phyloP scores from a whole-genome alignment of 805 yeast genomes.

The Hemisphaericaspora nanyangensis region DNA sequence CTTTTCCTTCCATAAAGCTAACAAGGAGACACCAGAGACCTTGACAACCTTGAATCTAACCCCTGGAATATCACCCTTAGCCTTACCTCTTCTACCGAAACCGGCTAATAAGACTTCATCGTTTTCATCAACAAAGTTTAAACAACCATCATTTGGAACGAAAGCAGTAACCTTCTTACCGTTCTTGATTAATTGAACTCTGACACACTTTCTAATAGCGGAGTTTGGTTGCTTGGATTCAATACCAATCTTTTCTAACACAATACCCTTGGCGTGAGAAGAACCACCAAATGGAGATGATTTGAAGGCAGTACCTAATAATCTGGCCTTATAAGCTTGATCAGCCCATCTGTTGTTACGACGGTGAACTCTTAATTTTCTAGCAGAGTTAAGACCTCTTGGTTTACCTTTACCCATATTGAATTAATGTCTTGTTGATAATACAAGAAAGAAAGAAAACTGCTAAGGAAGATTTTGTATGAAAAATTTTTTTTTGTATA shows the following conservation, averaged over 20 bases:
- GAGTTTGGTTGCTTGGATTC: constrained; percentile 99
- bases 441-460: constrained; percentile 1
- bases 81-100: constrained; percentile 99
- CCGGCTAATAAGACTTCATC: constrained; percentile 99
- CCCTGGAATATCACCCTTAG: constrained; percentile 99
- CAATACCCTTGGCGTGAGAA: constrained; percentile 99
- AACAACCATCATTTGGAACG: constrained; percentile 99
- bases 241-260: constrained; percentile 98
- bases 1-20: constrained; percentile 99
- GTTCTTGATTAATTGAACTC: constrained; percentile 99
- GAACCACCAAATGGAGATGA: constrained; percentile 99
- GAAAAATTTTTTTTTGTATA: background rate
- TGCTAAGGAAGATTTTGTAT: constrained; percentile 5
- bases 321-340: constrained; percentile 95
- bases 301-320: constrained; percentile 99
- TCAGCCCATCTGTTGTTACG: constrained; percentile 99
- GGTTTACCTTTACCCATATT: constrained; percentile 99
- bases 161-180: constrained; percentile 99
- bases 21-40: constrained; percentile 99
- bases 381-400: constrained; percentile 99
- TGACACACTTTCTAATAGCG: constrained; percentile 99
- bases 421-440: constrained; percentile 15
- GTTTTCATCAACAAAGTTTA: constrained; percentile 99
- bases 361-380: constrained; percentile 99
- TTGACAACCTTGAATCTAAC: constrained; percentile 99